Evolutionary conservation across 352 stramenopile species (phyloP).

Genomic region (Thraustotheca clavata): DNA sequence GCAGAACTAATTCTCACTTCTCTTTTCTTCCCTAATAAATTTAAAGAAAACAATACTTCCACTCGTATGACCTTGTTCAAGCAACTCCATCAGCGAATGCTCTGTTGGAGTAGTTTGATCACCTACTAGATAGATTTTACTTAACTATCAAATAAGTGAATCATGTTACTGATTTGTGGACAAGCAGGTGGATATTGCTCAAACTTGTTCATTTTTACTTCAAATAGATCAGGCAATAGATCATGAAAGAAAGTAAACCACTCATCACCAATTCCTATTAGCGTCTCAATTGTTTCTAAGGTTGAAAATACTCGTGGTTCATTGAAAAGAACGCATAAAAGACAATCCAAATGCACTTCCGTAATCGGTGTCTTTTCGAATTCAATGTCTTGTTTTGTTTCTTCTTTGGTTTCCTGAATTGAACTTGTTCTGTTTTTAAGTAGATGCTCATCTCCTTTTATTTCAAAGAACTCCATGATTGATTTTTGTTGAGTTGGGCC

Average conservation of each 20-base stretch:
- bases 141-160: no score
- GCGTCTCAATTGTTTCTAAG: conserved; percentile 42
- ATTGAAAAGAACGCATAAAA: conserved; percentile 44
- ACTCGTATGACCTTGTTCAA: not conserved
- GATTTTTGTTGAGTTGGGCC: conserved; percentile 1
- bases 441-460: conserved; percentile 18
- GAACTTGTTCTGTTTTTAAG: not conserved
- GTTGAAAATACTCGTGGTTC: conserved; percentile 55
- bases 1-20: conserved; percentile 8
- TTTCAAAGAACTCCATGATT: conserved; percentile 20
- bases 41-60: no score
- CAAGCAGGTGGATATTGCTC: no score
- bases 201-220: not conserved
- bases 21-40: not conserved
- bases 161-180: no score
- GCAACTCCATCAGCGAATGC: not conserved
- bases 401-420: not conserved
- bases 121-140: no score
- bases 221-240: conserved; percentile 5
- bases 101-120: no score
- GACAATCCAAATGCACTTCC: conserved; percentile 26
- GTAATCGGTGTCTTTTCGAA: not conserved
- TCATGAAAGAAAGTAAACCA: conserved; percentile 44
- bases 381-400: not conserved
- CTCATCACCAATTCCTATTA: conserved; percentile 56